Evolutionary conservation across 768 basidiomycete genomes (phyloP).

Genomic region (Auriscalpium microsporum): DNA sequence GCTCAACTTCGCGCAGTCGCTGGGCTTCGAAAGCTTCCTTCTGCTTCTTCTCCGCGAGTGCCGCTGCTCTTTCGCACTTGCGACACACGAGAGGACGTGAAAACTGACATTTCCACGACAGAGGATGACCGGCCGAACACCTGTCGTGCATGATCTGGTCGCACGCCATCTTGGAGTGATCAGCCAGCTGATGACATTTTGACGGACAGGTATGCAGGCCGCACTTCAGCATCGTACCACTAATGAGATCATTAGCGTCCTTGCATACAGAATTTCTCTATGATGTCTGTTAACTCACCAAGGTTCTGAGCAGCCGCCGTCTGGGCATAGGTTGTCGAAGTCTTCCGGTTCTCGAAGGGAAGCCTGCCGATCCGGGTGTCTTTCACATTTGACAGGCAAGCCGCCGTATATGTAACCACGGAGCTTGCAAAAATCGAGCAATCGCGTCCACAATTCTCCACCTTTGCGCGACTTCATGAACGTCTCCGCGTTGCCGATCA

Average conservation of each 20-base stretch:
- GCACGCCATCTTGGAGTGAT: conserved; percentile 50
- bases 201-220: conserved; percentile 46
- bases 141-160: conserved; percentile 23
- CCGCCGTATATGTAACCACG: conserved; percentile 47
- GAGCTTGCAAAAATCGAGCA: conserved; percentile 37
- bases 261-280: no score
- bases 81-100: conserved; percentile 29
- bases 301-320: conserved; percentile 52
- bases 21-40: conserved; percentile 33
- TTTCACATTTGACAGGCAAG: conserved; percentile 49
- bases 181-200: conserved; percentile 50
- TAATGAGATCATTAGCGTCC: conserved; percentile 16
- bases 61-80: conserved; percentile 39
- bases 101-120: conserved; percentile 37
- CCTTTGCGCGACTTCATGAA: conserved; percentile 47
- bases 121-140: conserved; percentile 40
- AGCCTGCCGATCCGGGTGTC: conserved; percentile 36
- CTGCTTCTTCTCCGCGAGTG: conserved; percentile 33
- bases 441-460: conserved; percentile 39
- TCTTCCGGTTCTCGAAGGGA: conserved; percentile 34
- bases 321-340: conserved; percentile 45
- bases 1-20: conserved; percentile 36
- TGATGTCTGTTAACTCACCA: conserved; percentile 35
- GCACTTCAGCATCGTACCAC: conserved; percentile 42
- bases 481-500: conserved; percentile 57